A percentile compares a stretch with the other conserved stretches of the same genome.
phyloP scores from a whole-genome alignment of 2,329 filamentous ascomycete genomes.

The Stachybotrys chlorohalonatus region DNA sequence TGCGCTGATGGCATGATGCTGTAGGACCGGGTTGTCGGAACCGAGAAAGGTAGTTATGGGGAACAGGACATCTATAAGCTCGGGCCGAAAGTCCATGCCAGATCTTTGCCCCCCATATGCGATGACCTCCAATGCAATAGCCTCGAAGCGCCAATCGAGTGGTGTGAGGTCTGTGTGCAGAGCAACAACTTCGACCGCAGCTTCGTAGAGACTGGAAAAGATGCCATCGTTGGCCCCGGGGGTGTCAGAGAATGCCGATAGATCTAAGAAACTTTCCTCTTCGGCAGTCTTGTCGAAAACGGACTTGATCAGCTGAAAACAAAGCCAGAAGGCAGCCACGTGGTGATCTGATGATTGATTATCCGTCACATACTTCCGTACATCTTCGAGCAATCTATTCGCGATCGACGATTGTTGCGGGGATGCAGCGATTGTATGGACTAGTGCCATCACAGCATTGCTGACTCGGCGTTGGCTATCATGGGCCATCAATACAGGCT shows the following conservation, averaged over 20 bases:
- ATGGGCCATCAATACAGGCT: constrained; percentile 51
- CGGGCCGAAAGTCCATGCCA: constrained; percentile 62
- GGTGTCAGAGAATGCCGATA: constrained; percentile 26
- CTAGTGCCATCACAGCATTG: constrained; percentile 47
- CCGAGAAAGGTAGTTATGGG: constrained; percentile 85
- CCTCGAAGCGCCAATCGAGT: constrained; percentile 63
- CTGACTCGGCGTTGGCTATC: constrained; percentile 59
- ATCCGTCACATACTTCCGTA: constrained; percentile 48
- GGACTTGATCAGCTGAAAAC: constrained; percentile 60
- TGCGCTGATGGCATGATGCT: constrained; percentile 73
- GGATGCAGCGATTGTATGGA: constrained; percentile 45
- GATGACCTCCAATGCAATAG: constrained; percentile 72
- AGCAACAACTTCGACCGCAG: constrained; percentile 54
- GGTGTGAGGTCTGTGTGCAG: constrained; percentile 39
- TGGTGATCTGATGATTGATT: constrained; percentile 48
- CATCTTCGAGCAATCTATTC: constrained; percentile 53
- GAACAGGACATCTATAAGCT: constrained; percentile 86
- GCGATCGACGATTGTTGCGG: constrained; percentile 53
- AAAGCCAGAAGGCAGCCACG: constrained; percentile 71
- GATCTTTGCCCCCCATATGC: constrained; percentile 65
- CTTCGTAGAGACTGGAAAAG: constrained; percentile 59
- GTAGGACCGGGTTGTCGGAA: constrained; percentile 56
- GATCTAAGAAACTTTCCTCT: constrained; percentile 58
- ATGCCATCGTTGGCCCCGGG: constrained; percentile 35
- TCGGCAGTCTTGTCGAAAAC: constrained; percentile 40